A percentile compares a stretch with the other conserved stretches of the same genome.
phyloP scores from a whole-genome alignment of 495 filamentous ascomycete genomes.

The Penicillium argentinense region DNA sequence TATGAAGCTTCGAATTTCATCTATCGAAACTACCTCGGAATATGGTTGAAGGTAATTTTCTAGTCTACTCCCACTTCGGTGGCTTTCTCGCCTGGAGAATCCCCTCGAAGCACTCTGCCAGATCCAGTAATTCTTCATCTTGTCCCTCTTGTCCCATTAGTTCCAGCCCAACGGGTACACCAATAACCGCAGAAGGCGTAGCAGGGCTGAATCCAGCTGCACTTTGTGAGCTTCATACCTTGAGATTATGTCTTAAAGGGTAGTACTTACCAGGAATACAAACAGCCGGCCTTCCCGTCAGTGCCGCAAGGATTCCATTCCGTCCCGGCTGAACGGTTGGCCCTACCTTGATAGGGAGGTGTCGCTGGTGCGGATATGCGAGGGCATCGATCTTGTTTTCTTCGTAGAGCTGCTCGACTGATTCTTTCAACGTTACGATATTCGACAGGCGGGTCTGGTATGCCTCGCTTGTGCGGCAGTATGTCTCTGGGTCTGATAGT shows the following conservation, averaged over 20 bases:
- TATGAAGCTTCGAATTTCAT: too few species aligned
- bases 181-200: slow-evolving; percentile 46
- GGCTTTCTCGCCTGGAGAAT: slow-evolving; percentile 45
- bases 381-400: slow-evolving; percentile 52
- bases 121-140: slow-evolving; percentile 54
- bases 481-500: slow-evolving; percentile 19
- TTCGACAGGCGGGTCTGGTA: slow-evolving; percentile 42
- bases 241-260: neutral
- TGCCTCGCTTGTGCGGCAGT: slow-evolving; percentile 41
- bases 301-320: slow-evolving; percentile 64
- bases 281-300: slow-evolving; percentile 64
- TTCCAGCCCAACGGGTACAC: slow-evolving; percentile 65
- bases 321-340: slow-evolving; percentile 53
- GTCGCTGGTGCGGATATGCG: slow-evolving; percentile 66
- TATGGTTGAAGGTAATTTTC: neutral
- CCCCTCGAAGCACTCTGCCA: slow-evolving; percentile 42
- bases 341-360: slow-evolving; percentile 59
- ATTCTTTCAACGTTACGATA: slow-evolving; percentile 48
- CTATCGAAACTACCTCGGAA: too few species aligned
- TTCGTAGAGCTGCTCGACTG: slow-evolving; percentile 48
- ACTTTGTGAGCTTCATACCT: slow-evolving; percentile 1
- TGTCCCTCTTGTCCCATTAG: slow-evolving; percentile 55
- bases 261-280: slow-evolving; percentile 49
- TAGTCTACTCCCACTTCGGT: slow-evolving; percentile 31
- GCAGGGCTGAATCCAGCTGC: slow-evolving; percentile 45